phyloP scores from a whole-genome alignment of 768 basidiomycete species.

The Rhizopogon roseolus region DNA sequence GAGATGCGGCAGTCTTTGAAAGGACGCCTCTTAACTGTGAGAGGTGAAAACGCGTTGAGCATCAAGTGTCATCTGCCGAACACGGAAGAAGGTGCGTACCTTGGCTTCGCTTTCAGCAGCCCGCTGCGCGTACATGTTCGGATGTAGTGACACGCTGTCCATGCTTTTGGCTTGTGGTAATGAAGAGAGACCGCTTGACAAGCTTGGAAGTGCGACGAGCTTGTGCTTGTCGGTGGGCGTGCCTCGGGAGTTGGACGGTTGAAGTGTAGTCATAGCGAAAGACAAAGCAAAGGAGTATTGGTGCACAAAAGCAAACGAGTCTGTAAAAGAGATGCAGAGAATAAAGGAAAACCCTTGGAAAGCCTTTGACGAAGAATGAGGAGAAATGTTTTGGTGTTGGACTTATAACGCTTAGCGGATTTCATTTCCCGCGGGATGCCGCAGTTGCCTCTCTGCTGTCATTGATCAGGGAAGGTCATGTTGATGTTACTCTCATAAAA shows the following conservation, averaged over 20 bases:
- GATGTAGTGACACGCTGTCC: conserved; percentile 60
- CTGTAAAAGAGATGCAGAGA: conserved; percentile 3
- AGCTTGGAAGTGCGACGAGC: conserved; percentile 68
- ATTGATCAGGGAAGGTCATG: conserved; percentile 7
- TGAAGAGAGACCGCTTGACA: conserved; percentile 62
- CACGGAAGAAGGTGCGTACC: conserved; percentile 32
- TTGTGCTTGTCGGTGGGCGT: conserved; percentile 41
- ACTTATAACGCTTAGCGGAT: conserved; percentile 15
- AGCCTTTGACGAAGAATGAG: conserved; percentile 8
- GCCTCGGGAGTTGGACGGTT: conserved; percentile 26
- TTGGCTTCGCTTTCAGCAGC: conserved; percentile 74
- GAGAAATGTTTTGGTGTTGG: conserved; percentile 8
- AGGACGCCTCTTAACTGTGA: conserved; percentile 59
- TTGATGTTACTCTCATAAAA: conserved; percentile 7
- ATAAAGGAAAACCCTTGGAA: conserved; percentile 10
- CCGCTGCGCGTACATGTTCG: conserved; percentile 62
- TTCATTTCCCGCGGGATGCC: conserved; percentile 17
- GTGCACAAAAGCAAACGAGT: conserved; percentile 1
- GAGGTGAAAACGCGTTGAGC: conserved; percentile 8
- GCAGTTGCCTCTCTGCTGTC: background rate
- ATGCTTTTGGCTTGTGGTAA: conserved; percentile 72
- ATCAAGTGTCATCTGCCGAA: background rate
- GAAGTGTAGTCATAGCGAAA: conserved; percentile 31
- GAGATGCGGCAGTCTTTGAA: conserved; percentile 39
- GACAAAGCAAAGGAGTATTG: conserved; percentile 10